Base-by-base conservation (phyloP, 345 rosid species). In the Salix dunnii region DNA sequence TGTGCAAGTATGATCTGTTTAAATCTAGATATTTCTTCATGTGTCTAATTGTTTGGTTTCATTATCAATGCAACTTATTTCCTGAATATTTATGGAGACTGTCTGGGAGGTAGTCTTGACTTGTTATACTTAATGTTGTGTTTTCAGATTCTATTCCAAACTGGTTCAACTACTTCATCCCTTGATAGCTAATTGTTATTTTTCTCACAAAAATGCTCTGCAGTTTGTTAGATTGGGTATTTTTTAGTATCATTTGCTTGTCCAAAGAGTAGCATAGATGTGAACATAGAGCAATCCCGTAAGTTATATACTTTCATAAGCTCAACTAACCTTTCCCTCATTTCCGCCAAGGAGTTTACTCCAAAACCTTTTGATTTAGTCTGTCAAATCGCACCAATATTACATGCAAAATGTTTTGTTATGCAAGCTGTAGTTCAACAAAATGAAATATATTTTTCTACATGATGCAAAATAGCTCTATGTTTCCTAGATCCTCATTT, bases 401-500 rank as follows among this genome's bases (percentile, higher is more conserved):
- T 33, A 5, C 5, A 9, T 40, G 43, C 43, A 8, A 40, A 40
- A 20, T 2, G 64, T 18, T 23, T 3, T 20, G 64, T 53, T 16
- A 4, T 53, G 61, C 61, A 18, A 9, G 14, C 14, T 53, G 61
- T 17, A 62, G 6, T 49, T 74, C 31, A 14, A 20, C 21, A 49
- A 33, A 31, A 35, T 11, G n/a, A 33, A 72, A 48, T 28, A 7
- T 70, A 33, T 30, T 69, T 5, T 33, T 53, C 43, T 61, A 42
- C 53, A 53, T 48, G 31, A 9, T 38, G 1, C 43, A 9, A 21
- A 28, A 35, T 12, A 31, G 17, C 28, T 27, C 7, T 58, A 28
- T 66, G n/a, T 58, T 74, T 16, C 36, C 20, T 60, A 40, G 46
- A 65, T 40, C 70, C 58, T 77, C 7, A 70, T 63, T 30, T 28